These are phyloP conservation scores for Biscogniauxia mediterranea DNA, from an alignment of 2,329 filamentous ascomycete species.

Conservation along the genomic window DNA sequence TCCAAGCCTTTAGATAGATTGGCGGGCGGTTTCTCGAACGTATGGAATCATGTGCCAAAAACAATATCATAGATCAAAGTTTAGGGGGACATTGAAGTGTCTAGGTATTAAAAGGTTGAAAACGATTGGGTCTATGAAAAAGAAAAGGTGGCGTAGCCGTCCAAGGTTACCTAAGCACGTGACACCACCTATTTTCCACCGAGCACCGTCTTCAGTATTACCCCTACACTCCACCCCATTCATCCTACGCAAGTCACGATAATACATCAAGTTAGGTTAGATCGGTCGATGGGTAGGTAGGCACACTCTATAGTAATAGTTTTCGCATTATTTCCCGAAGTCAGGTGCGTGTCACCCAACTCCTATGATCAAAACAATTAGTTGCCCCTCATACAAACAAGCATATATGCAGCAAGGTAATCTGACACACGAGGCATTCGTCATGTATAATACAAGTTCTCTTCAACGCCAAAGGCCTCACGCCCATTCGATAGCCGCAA, in stretches of 20 bases:
- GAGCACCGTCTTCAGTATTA: not conserved
- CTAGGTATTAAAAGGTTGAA: no score
- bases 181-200: not conserved
- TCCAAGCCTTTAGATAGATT: no score
- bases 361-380: not conserved
- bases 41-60: no score
- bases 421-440: not conserved
- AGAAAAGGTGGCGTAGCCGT: not conserved
- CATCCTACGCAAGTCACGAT: not conserved
- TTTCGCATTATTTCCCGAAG: not conserved
- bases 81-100: no score
- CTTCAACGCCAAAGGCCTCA: not conserved
- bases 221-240: not conserved
- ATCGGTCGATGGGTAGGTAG: no score
- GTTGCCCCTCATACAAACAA: not conserved
- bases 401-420: not conserved
- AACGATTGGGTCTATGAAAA: not conserved
- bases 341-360: not conserved
- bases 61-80: no score
- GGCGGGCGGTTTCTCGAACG: no score
- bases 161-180: not conserved
- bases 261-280: not conserved
- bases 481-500: not conserved
- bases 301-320: not conserved
- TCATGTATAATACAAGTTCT: not conserved